Percentiles rank a stretch among this genome's conserved stretches.
Conservation (phyloP, 2,329 filamentous ascomycete species). For the Aureobasidium sp. region DNA sequence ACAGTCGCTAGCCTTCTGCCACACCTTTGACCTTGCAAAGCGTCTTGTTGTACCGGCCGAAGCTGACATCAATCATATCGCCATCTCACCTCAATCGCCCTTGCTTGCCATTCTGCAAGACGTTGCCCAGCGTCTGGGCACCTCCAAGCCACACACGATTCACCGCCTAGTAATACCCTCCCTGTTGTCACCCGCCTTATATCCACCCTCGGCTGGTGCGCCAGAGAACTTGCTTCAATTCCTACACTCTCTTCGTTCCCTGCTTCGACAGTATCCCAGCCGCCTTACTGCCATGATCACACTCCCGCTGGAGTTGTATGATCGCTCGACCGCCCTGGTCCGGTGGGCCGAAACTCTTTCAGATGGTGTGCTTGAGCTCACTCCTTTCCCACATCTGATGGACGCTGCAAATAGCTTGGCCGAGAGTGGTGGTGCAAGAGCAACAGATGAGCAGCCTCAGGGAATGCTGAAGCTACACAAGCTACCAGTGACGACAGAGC, state of each 20-base stretch:
- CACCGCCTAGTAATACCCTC: slow-evolving; percentile 82
- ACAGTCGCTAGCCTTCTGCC: slow-evolving; percentile 37
- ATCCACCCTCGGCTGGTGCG: slow-evolving; percentile 60
- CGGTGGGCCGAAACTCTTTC: slow-evolving; percentile 79
- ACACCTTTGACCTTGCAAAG: slow-evolving; percentile 48
- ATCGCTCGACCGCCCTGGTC: slow-evolving; percentile 65
- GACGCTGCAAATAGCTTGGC: slow-evolving; percentile 41
- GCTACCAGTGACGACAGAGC: slow-evolving; percentile 78
- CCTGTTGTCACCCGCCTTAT: slow-evolving; percentile 78
- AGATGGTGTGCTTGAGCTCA: slow-evolving; percentile 81
- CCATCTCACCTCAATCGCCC: slow-evolving; percentile 56
- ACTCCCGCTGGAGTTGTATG: slow-evolving; percentile 71
- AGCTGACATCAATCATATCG: slow-evolving; percentile 38
- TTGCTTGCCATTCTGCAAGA: slow-evolving; percentile 59
- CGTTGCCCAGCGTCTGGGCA: slow-evolving; percentile 49
- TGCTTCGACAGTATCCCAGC: slow-evolving; percentile 61
- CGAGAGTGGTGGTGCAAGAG: slow-evolving; percentile 43
- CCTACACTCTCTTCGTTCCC: slow-evolving; percentile 65
- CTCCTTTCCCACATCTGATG: slow-evolving; percentile 59
- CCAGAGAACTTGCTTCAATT: slow-evolving; percentile 73
- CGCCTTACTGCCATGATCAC: slow-evolving; percentile 68
- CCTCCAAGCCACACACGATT: slow-evolving; percentile 52
- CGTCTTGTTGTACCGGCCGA: slow-evolving; percentile 37
- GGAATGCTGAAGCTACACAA: slow-evolving; percentile 79
- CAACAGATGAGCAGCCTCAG: slow-evolving; percentile 69